Evolutionary conservation across 1,284 basidiomycete species (phyloP).

Genomic region (Albatrellus sp.): DNA sequence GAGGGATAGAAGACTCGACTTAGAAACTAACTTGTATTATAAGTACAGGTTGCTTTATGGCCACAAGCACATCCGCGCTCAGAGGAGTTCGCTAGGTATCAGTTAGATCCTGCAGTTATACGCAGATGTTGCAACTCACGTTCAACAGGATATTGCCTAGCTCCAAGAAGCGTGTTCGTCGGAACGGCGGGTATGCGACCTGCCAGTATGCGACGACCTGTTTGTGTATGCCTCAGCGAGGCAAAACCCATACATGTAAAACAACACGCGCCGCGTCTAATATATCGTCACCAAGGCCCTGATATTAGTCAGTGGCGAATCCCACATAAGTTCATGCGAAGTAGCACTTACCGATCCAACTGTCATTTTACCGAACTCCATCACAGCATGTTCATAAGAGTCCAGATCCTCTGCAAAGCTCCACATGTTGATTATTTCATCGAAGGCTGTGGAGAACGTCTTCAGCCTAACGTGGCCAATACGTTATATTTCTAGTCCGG

Average conservation of each 20-base stretch:
- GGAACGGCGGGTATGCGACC: constrained; percentile 36
- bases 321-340: not conserved
- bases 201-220: constrained; percentile 60
- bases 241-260: constrained; percentile 9
- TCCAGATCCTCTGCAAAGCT: constrained; percentile 55
- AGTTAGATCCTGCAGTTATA: not conserved
- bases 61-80: constrained; percentile 30
- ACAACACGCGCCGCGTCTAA: constrained; percentile 37
- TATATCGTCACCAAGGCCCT: constrained; percentile 32
- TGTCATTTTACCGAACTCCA: constrained; percentile 43
- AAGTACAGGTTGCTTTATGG: constrained; percentile 50
- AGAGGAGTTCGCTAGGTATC: constrained; percentile 40
- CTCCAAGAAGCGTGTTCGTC: constrained; percentile 37
- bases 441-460: constrained; percentile 45
- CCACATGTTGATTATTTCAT: constrained; percentile 50
- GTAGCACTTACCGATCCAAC: constrained; percentile 33
- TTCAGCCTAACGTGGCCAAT: constrained; percentile 29
- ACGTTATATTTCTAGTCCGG: constrained; percentile 3
- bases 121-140: constrained; percentile 24
- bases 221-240: not conserved
- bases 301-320: not conserved
- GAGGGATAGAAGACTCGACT: not conserved
- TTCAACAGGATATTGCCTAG: constrained; percentile 44
- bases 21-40: constrained; percentile 47
- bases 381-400: constrained; percentile 51